Conservation (phyloP, 1,284 basidiomycete genomes). For the Trametes pubescens region DNA sequence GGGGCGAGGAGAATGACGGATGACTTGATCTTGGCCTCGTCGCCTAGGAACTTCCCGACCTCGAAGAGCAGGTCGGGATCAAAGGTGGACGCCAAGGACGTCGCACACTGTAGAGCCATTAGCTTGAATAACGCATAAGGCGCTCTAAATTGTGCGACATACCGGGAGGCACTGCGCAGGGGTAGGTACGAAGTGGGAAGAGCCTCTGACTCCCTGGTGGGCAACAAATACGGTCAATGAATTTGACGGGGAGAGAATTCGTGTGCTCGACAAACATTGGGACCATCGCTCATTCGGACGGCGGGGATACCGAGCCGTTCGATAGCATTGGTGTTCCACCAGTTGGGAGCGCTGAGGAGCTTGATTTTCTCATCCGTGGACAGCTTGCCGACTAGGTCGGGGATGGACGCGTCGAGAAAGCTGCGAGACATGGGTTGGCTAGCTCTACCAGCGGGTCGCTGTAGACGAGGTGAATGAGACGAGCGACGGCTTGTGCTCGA, state of each 20-base stretch:
- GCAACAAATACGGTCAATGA: constrained; percentile 20
- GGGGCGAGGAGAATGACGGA: constrained; percentile 70
- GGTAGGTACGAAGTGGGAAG: constrained; percentile 65
- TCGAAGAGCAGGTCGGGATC: constrained; percentile 61
- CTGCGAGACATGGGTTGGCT: constrained; percentile 45
- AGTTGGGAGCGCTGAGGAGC: constrained; percentile 70
- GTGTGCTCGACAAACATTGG: constrained; percentile 52
- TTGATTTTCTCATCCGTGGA: constrained; percentile 69
- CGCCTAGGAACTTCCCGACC: constrained; percentile 64
- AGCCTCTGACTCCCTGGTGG: constrained; percentile 67
- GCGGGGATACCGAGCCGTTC: constrained; percentile 66
- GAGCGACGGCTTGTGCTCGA: not conserved
- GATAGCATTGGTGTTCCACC: constrained; percentile 74
- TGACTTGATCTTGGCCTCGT: constrained; percentile 70
- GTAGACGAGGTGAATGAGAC: not conserved
- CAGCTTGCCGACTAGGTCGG: constrained; percentile 60
- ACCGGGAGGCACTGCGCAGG: constrained; percentile 46
- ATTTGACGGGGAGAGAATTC: not conserved
- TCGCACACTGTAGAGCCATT: constrained; percentile 59
- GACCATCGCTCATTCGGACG: constrained; percentile 72
- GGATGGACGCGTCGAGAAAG: constrained; percentile 62
- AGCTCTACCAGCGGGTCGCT: not conserved
- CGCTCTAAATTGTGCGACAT: constrained; percentile 8
- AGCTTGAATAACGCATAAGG: not conserved
- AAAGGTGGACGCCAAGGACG: constrained; percentile 71